Evolutionary conservation across 352 stramenopile genomes (phyloP).

Genomic region (Elongisporangium anandrum): DNA sequence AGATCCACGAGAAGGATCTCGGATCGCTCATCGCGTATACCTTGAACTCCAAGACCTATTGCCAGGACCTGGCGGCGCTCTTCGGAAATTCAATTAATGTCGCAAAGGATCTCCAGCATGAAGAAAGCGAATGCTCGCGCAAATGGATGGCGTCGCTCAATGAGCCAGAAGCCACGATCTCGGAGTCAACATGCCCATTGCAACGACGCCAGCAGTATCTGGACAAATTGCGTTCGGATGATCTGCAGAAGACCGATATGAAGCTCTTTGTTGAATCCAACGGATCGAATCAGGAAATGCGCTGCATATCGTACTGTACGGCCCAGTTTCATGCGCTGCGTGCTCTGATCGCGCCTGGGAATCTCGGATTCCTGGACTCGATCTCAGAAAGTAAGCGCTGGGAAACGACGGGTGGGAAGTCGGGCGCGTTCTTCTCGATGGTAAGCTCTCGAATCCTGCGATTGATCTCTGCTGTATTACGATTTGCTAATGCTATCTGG

Average conservation of each 20-base stretch:
- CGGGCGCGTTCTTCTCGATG: slow-evolving; percentile 82
- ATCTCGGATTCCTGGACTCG: slow-evolving; percentile 78
- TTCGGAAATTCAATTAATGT: slow-evolving; percentile 53
- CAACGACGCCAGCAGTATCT: slow-evolving; percentile 29
- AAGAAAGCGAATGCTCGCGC: slow-evolving; percentile 9
- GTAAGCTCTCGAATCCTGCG: slow-evolving; percentile 28
- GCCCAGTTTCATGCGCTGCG: slow-evolving; percentile 81
- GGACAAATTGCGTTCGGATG: slow-evolving; percentile 57
- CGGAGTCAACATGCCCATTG: neutral
- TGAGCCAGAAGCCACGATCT: neutral
- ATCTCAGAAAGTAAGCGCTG: slow-evolving; percentile 73
- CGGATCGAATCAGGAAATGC: slow-evolving; percentile 51
- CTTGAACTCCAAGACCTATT: slow-evolving; percentile 67
- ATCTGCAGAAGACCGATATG: slow-evolving; percentile 76
- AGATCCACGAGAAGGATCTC: slow-evolving; percentile 77
- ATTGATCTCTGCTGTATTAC: neutral
- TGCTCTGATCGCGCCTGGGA: slow-evolving; percentile 55
- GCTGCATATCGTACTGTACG: slow-evolving; percentile 75
- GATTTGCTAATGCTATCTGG: slow-evolving; percentile 7
- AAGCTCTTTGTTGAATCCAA: slow-evolving; percentile 64
- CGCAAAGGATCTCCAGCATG: slow-evolving; percentile 33
- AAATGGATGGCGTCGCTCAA: neutral
- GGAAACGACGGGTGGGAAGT: slow-evolving; percentile 81
- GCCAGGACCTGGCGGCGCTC: slow-evolving; percentile 60
- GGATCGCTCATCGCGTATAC: slow-evolving; percentile 81